Base-by-base conservation (phyloP, 2,329 filamentous ascomycete genomes). In the Metarhizium guizhouense region DNA sequence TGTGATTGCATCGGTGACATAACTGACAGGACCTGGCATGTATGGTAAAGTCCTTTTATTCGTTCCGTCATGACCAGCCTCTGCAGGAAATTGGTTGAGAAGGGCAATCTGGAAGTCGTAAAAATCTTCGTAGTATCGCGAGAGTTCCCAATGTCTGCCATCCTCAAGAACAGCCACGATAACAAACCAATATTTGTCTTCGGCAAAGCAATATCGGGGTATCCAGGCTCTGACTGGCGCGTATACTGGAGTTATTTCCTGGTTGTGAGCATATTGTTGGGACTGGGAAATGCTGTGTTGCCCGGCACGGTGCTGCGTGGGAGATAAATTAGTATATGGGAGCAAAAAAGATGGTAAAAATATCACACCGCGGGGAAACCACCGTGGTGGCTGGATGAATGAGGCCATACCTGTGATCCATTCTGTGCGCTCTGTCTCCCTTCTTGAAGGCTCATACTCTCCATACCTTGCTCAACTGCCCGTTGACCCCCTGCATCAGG, bases 141-240 rank as follows among this genome's bases (percentile, higher is more conserved):
- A 93, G 52, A 99, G 76, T 68, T 96, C 92, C 91, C 92, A 97
- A 67, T 89, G 86, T 50, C 89, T 82, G 51, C 91, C 92, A 67
- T 97, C 92, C 66, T 96, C 90, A 70, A 97, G 83, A 64, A 86
- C 81, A 29, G 89, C 90, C 70, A 96, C 92, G 57, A 99, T 93
- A 54, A 96, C 89, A 67, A 97, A 99, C 90, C 94, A 97, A 72
- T 97, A 97, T 70, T 96, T 96, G 63, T 96, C 92, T 67, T 97
- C 93, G 57, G 91, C 90, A 66, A 95, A 97, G 70, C 90, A 95
- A 74, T 96, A 97, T 59, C 90, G 82, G 16, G 93, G 92, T 63
- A 97, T 95, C 53, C 84, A 87, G 13, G 93, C 94, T 56, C 84
- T 83, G 51, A 95, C 75, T 0, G 94, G 93, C 2, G 91, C 87